These are phyloP conservation scores for Cladosporium velox DNA, from an alignment of 2,329 filamentous ascomycete genomes.

Conservation along the genomic window DNA sequence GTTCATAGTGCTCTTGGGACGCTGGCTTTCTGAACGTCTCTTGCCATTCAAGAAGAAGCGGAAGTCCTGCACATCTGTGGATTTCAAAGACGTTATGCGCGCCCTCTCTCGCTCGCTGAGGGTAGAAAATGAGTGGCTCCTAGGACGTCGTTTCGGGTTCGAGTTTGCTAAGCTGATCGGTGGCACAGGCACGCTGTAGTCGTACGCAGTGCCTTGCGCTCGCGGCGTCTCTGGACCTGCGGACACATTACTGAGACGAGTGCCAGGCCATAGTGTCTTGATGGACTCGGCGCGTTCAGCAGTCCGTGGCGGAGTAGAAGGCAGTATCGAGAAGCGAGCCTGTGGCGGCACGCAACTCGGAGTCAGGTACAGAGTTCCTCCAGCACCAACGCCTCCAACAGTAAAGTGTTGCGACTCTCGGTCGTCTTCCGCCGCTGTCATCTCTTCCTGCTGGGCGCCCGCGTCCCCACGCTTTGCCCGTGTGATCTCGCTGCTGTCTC, in stretches of 20 bases:
- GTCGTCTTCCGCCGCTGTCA: conserved; percentile 25
- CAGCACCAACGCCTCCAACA: conserved; percentile 49
- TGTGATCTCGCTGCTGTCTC: conserved; percentile 28
- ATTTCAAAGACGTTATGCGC: conserved; percentile 36
- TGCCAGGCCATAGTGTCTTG: conserved; percentile 20
- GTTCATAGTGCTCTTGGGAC: conserved; percentile 35
- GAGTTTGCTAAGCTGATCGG: conserved; percentile 30
- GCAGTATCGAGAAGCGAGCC: conserved; percentile 27
- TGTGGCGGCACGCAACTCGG: conserved; percentile 35
- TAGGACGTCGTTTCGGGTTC: conserved; percentile 41
- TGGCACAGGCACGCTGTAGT: conserved; percentile 26
- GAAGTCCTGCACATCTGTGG: conserved; percentile 28
- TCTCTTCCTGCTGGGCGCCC: conserved; percentile 7
- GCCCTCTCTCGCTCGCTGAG: conserved; percentile 65
- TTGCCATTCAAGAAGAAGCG: conserved; percentile 31
- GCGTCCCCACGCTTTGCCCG: conserved; percentile 22
- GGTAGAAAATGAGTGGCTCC: conserved; percentile 74
- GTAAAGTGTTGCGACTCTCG: conserved; percentile 44
- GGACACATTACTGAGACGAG: neutral
- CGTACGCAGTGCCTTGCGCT: conserved; percentile 14
- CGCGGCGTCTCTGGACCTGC: neutral
- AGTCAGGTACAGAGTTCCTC: conserved; percentile 52
- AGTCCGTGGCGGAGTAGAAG: conserved; percentile 34
- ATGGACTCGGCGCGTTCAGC: conserved; percentile 25
- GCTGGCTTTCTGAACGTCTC: conserved; percentile 23